phyloP scores from a whole-genome alignment of 257 asterid species.

The Fraxinus pennsylvanica region DNA sequence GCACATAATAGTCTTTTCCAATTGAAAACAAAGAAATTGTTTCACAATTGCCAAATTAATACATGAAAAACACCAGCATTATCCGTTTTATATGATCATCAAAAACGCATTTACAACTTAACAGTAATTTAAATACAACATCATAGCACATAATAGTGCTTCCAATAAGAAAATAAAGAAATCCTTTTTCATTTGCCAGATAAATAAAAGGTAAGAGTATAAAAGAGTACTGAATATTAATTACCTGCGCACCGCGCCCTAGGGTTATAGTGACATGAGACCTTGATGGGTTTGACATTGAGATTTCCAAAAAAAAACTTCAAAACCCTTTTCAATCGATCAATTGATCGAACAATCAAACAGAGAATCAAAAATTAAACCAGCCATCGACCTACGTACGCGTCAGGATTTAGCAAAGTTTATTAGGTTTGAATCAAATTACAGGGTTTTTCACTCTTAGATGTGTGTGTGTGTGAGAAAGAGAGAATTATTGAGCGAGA shows the following conservation, averaged over 20 bases:
- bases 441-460: no score
- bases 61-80: not conserved
- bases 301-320: not conserved
- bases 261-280: slow-evolving; percentile 83
- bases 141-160: not conserved
- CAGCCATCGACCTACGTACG: not conserved
- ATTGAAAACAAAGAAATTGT: not conserved
- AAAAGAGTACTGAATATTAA: not conserved
- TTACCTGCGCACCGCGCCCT: slow-evolving; percentile 84
- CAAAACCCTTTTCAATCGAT: not conserved
- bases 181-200: not conserved
- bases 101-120: not conserved
- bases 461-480: no score
- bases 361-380: not conserved
- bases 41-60: not conserved
- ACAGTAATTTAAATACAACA: not conserved
- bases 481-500: no score
- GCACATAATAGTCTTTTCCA: not conserved
- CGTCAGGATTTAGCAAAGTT: not conserved
- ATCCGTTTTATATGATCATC: not conserved
- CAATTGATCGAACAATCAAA: not conserved
- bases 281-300: slow-evolving; percentile 71
- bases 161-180: not conserved
- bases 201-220: not conserved
- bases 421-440: no score